phyloP scores from a whole-genome alignment of 2,329 filamentous ascomycete species.

The Aspergillus ochraceus region DNA sequence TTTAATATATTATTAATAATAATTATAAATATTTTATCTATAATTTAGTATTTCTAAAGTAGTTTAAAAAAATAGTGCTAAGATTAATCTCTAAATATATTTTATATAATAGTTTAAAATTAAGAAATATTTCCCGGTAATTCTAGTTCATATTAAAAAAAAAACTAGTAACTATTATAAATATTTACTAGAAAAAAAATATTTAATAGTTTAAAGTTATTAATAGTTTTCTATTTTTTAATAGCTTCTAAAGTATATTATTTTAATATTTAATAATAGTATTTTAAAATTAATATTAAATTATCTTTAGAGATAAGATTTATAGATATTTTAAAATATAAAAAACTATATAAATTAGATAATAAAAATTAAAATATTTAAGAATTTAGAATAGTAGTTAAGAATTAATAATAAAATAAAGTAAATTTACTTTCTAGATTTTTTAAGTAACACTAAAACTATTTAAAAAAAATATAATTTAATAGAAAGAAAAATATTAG shows the following conservation, averaged over 20 bases:
- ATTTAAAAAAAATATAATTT: too few species aligned
- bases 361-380: not conserved
- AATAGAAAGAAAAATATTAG: too few species aligned
- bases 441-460: too few species aligned
- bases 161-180: constrained; percentile 14
- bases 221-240: not conserved
- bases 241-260: not conserved
- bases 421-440: too few species aligned
- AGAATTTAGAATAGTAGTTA: not conserved
- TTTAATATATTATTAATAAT: too few species aligned
- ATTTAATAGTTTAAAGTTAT: constrained; percentile 10
- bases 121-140: constrained; percentile 9
- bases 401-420: too few species aligned
- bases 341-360: not conserved
- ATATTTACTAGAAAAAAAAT: constrained; percentile 8
- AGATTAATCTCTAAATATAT: constrained; percentile 3
- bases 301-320: not conserved
- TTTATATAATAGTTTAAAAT: constrained; percentile 11
- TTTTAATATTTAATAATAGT: not conserved
- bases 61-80: constrained; percentile 1
- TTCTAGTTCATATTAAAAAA: constrained; percentile 11
- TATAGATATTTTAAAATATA: not conserved
- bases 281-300: not conserved
- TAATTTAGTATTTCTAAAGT: too few species aligned
- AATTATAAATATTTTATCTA: too few species aligned